Percentiles rank a stretch among this genome's conserved stretches.
phyloP scores from a whole-genome alignment of 768 basidiomycete species.

The Terana coerulea region DNA sequence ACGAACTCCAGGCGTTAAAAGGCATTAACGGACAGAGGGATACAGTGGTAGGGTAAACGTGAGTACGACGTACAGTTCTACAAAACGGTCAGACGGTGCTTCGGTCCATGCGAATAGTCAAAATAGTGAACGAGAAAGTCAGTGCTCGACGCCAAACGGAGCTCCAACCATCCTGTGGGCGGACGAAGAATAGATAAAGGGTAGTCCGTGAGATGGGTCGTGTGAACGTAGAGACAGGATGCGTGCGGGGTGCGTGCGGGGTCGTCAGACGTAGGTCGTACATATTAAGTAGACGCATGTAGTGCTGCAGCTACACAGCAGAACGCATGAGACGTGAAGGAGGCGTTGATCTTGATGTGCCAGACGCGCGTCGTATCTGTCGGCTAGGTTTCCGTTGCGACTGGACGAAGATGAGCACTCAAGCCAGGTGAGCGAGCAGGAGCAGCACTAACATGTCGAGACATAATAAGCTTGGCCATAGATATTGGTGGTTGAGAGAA shows the following conservation, averaged over 20 bases:
- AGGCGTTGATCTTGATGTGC: constrained; percentile 19
- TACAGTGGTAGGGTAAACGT: constrained; percentile 2
- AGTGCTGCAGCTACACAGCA: neutral
- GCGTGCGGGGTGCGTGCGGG: constrained; percentile 3
- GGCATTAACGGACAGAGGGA: too few species aligned
- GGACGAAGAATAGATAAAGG: neutral
- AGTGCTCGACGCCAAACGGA: neutral
- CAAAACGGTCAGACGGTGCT: neutral
- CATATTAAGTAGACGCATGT: neutral
- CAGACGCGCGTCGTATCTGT: constrained; percentile 20
- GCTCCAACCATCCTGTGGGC: neutral
- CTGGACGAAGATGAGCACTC: constrained; percentile 7
- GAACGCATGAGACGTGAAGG: constrained; percentile 19
- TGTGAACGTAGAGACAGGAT: constrained; percentile 4
- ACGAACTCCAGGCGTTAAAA: too few species aligned
- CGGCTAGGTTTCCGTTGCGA: constrained; percentile 20
- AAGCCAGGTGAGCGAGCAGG: neutral
- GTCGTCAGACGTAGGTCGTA: neutral
- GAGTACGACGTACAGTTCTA: constrained; percentile 6
- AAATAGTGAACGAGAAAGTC: neutral
- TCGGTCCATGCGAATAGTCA: neutral
- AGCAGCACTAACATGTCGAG: constrained; percentile 25
- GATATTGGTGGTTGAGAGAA: constrained; percentile 26
- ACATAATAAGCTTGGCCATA: constrained; percentile 31
- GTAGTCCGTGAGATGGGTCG: neutral